Evolutionary conservation across 2,329 filamentous ascomycete species (phyloP), one percentile per base, ranked within the genome.

Genomic region (Onygena corvina): DNA sequence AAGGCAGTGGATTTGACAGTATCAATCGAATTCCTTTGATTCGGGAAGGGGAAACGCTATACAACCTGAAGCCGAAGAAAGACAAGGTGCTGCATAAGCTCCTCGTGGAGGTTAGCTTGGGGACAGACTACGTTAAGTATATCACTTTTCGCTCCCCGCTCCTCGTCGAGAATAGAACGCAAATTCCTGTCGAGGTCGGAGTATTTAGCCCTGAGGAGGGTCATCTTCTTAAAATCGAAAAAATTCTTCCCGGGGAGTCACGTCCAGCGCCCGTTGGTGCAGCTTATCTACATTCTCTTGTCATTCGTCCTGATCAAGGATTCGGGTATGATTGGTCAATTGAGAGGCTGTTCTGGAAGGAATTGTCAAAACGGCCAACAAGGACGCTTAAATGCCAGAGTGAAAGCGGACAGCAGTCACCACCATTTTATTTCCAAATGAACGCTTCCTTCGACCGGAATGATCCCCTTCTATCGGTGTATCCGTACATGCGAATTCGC

Each of bases 241-340:
- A 96, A 71, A 90, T 98, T 50, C 77, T 87, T 0, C 93, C 92
- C 0, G 92, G 93, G 0, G 89, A 95, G 63, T 83, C 83, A 47
- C 79, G 88, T 14, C 90, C 92, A 6, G 86, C 88, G 8, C 92
- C 92, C 0, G 88, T 98, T 4, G 93, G 92, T 11, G 88, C 90
- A 1, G 88, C 85, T 0, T 96, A 83, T 62, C 77, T 93, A 68
- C 93, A 96, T 68, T 87, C 83, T 0, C 72, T 94, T 5, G 76
- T 98, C 6, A 74, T 98, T 36, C 80, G 92, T 29, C 92, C 92
- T 1, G 92, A 96, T 62, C 87, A 92, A 59, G 92, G 92, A 3
- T 98, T 98, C 60, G 92, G 92, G 1, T 98, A 95, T 63, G 80
- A 85, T 51, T 98, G 92, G 92, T 94, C 88, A 2, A 83, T 80